Evolutionary conservation across 2,329 filamentous ascomycete genomes (phyloP).

Genomic region (Beauveria sp.): DNA sequence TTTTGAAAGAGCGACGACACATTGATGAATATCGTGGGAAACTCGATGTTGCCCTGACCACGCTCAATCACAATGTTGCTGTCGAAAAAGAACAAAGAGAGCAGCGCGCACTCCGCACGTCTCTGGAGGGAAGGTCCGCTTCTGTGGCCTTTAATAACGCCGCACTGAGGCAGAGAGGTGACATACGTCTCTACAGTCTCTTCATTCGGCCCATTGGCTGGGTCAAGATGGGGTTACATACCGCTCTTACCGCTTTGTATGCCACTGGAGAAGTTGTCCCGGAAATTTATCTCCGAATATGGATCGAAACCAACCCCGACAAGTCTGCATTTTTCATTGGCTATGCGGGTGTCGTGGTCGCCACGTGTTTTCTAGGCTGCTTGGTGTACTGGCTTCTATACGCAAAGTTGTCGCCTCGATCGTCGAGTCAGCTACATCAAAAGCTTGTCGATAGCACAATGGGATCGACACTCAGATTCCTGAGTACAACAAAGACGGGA

Average conservation of each 20-base stretch:
- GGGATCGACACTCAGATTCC: neutral
- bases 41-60: neutral
- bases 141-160: neutral
- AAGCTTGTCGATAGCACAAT: neutral
- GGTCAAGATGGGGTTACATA: neutral
- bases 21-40: neutral
- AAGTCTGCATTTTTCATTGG: neutral
- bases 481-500: neutral
- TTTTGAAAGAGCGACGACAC: neutral
- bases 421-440: neutral
- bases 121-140: neutral
- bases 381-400: neutral
- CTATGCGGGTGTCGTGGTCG: neutral
- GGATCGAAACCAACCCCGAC: neutral
- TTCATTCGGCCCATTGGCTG: constrained; percentile 1
- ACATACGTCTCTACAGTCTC: neutral
- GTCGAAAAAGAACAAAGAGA: neutral
- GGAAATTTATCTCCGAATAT: neutral
- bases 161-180: neutral
- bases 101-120: neutral
- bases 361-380: neutral
- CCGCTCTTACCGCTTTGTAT: neutral
- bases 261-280: neutral
- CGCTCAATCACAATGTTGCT: neutral
- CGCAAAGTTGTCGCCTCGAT: neutral